A percentile compares a stretch with the other conserved stretches of the same genome.
Conservation (phyloP, 768 basidiomycete species). For the Thelephora aurantiotincta region DNA sequence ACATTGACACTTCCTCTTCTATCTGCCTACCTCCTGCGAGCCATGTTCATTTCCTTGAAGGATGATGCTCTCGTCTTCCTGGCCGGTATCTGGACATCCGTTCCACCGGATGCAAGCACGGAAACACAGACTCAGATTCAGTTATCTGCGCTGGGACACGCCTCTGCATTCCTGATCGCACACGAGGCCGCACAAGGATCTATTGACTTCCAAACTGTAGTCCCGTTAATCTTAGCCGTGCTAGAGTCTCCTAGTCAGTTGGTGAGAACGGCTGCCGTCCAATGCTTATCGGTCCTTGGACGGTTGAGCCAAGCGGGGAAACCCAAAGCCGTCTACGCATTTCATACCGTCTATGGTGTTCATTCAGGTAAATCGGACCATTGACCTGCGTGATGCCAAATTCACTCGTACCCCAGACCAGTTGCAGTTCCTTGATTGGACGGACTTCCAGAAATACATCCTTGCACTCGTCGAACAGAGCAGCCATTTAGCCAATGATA, state of each 20-base stretch:
- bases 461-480: constrained; percentile 31
- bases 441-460: constrained; percentile 47
- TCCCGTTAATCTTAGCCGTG: constrained; percentile 55
- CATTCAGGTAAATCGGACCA: constrained; percentile 31
- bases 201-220: constrained; percentile 68
- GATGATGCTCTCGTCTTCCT: constrained; percentile 72
- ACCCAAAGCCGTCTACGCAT: constrained; percentile 47
- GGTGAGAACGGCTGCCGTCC: constrained; percentile 37
- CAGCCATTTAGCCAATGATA: constrained; percentile 48
- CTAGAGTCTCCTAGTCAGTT: constrained; percentile 30
- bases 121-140: constrained; percentile 19
- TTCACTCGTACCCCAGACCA: constrained; percentile 15
- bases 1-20: constrained; percentile 33
- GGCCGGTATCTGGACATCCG: constrained; percentile 44
- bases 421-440: constrained; percentile 58
- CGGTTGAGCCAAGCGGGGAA: constrained; percentile 24
- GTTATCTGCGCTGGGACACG: constrained; percentile 56
- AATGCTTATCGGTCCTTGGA: constrained; percentile 37
- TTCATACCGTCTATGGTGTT: constrained; percentile 60
- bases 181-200: constrained; percentile 36
- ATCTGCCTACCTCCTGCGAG: constrained; percentile 41
- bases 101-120: constrained; percentile 4
- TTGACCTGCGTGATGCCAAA: neutral
- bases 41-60: constrained; percentile 53
- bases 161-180: constrained; percentile 68